Conservation (phyloP, 495 filamentous ascomycete species). For the Chlorociboria aeruginascens region DNA sequence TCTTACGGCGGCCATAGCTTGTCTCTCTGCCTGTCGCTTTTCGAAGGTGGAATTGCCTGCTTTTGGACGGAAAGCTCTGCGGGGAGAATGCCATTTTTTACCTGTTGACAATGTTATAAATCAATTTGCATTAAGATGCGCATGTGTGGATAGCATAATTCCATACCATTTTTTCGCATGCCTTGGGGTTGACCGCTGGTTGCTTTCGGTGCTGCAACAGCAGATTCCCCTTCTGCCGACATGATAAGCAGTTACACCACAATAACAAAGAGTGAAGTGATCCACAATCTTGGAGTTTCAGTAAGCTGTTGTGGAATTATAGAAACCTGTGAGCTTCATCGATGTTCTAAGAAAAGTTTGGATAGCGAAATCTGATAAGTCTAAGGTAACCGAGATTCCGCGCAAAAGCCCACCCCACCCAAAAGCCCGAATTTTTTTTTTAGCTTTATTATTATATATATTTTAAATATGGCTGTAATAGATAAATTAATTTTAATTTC, state of each 20-base stretch:
- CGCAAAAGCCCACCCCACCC: too few species aligned
- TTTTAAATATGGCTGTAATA: too few species aligned
- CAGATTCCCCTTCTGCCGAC: conserved; percentile 9
- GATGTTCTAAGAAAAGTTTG: too few species aligned
- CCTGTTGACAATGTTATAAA: conserved; percentile 37
- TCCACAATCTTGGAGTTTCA: too few species aligned
- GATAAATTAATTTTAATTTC: too few species aligned
- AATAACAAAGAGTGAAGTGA: too few species aligned
- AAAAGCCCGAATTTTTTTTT: too few species aligned
- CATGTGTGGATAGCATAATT: not conserved
- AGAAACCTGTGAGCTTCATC: too few species aligned
- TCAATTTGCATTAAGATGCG: not conserved
- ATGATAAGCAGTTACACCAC: not conserved
- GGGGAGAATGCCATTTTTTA: conserved; percentile 82
- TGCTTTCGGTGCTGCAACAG: not conserved
- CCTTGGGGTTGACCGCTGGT: conserved; percentile 24
- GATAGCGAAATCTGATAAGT: too few species aligned
- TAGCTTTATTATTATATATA: too few species aligned
- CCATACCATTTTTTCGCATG: conserved; percentile 54
- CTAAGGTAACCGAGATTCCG: too few species aligned
- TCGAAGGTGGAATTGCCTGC: conserved; percentile 66
- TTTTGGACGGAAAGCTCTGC: conserved; percentile 77
- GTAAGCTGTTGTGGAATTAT: too few species aligned
- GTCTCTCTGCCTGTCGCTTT: conserved; percentile 53
- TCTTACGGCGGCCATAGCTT: conserved; percentile 60